phyloP scores from a whole-genome alignment of 257 asterid species.

The Leptodermis oblonga region DNA sequence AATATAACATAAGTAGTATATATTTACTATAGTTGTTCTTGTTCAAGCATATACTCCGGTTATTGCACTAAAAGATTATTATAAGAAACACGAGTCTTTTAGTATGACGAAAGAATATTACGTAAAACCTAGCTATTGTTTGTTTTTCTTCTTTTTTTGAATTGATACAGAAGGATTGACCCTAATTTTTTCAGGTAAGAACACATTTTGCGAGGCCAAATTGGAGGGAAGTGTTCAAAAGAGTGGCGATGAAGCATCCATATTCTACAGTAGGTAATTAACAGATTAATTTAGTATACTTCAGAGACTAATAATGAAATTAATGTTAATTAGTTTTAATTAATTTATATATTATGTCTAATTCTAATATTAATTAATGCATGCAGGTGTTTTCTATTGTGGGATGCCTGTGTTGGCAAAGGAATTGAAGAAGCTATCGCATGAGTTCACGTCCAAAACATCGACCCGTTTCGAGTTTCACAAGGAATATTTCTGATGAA shows the following conservation, averaged over 20 bases:
- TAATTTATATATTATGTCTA: neutral
- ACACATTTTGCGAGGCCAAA: slow-evolving; percentile 43
- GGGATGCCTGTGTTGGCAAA: slow-evolving; percentile 77
- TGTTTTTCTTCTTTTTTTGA: neutral
- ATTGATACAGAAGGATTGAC: neutral
- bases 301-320: too few species aligned
- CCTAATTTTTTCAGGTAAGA: slow-evolving; percentile 55
- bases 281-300: neutral
- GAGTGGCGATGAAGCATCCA: slow-evolving; percentile 75
- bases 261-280: slow-evolving; percentile 78
- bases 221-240: slow-evolving; percentile 81
- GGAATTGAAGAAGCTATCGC: slow-evolving; percentile 67
- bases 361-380: too few species aligned
- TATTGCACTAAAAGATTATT: too few species aligned
- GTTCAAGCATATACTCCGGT: too few species aligned
- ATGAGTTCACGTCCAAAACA: slow-evolving; percentile 65
- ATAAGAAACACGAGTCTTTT: too few species aligned
- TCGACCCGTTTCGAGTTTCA: slow-evolving; percentile 78
- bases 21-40: neutral
- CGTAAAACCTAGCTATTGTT: neutral
- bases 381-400: slow-evolving; percentile 78
- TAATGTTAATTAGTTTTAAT: too few species aligned
- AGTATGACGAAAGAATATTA: too few species aligned
- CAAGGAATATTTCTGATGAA: slow-evolving; percentile 72
- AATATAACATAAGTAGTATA: too few species aligned